phyloP scores from a whole-genome alignment of 2,329 filamentous ascomycete genomes.

The Pseudomassariella vexata region DNA sequence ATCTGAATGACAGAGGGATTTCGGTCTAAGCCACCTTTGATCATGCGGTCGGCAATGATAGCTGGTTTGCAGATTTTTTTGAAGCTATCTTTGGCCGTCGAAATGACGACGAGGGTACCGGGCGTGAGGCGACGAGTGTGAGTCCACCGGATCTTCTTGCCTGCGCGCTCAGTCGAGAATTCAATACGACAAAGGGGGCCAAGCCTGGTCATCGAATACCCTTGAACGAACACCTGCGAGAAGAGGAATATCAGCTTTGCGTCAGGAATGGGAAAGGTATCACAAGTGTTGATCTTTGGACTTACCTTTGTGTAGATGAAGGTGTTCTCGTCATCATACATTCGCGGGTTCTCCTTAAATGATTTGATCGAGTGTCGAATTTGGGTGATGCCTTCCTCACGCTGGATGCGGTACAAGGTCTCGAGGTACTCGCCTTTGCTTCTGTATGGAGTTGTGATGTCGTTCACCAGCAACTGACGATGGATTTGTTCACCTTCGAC shows the following conservation, averaged over 20 bases:
- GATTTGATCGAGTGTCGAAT: constrained; percentile 61
- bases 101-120: constrained; percentile 48
- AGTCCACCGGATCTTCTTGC: constrained; percentile 61
- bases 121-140: constrained; percentile 45
- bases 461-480: constrained; percentile 43
- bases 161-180: constrained; percentile 63
- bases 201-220: constrained; percentile 55
- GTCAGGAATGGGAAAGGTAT: neutral
- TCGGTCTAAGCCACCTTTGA: constrained; percentile 53
- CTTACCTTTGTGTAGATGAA: constrained; percentile 66
- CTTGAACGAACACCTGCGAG: constrained; percentile 57
- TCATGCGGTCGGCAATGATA: constrained; percentile 63
- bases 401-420: constrained; percentile 68
- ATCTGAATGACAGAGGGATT: constrained; percentile 71
- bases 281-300: constrained; percentile 4
- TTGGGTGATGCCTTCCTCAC: constrained; percentile 67
- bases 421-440: constrained; percentile 62
- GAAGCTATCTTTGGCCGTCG: constrained; percentile 55
- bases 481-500: constrained; percentile 18
- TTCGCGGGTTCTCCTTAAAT: constrained; percentile 45
- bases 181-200: constrained; percentile 63
- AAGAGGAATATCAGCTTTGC: neutral
- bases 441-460: constrained; percentile 48
- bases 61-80: constrained; percentile 61
- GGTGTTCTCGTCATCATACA: constrained; percentile 51